Evolutionary conservation across 148 eudicot genomes (phyloP), one percentile per base, ranked within the genome.

Genomic region (Chenopodium berlandieri): DNA sequence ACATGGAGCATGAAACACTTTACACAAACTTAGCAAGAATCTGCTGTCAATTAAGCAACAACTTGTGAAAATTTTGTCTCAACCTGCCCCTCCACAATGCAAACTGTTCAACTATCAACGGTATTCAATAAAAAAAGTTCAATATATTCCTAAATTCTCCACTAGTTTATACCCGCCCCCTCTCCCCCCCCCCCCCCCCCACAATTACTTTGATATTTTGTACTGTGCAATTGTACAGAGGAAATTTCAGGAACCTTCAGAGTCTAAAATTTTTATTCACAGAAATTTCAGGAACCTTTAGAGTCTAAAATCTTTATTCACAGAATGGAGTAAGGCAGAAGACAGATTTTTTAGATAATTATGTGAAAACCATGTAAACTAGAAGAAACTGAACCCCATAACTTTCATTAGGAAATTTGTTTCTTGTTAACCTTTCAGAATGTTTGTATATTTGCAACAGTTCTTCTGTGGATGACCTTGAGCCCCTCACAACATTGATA

Each of bases 401-500:
- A 12, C 23, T 46, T 74, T 62, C 58, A 73, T 64, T 20, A 2
- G 65, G 37, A 47, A 58, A 67, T 31, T 73, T 20, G 46, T 66
- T 23, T 77, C 79, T 48, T 60, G 71, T 88, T 85, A 78, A 96
- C 99, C 99, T 94, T 75, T 96, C 95, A 84, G 99, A 96, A 89
- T 94, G 99, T 47, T 86, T 87, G 90, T 96, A 96, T 86, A 96
- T 92, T 44, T 90, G 94, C 91, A 92, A 86, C 76, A 96, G 89
- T 89, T 96, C 99, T 86, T 91, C 93, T 73, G 83, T 89, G 19
- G 99, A 92, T 86, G 99, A 96, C 86, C 97, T 90, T 66, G 98
- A 92, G 34, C 99, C 99, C 85, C 99, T 90, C 32, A 96, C 98
- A 69, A 96, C 99, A 87, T 94, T 92, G 81, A 96, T 83, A 84